Percentiles rank a stretch among this genome's conserved stretches.
phyloP scores from a whole-genome alignment of 164 flowering plant genomes.

The Aristolochia fimbriata region DNA sequence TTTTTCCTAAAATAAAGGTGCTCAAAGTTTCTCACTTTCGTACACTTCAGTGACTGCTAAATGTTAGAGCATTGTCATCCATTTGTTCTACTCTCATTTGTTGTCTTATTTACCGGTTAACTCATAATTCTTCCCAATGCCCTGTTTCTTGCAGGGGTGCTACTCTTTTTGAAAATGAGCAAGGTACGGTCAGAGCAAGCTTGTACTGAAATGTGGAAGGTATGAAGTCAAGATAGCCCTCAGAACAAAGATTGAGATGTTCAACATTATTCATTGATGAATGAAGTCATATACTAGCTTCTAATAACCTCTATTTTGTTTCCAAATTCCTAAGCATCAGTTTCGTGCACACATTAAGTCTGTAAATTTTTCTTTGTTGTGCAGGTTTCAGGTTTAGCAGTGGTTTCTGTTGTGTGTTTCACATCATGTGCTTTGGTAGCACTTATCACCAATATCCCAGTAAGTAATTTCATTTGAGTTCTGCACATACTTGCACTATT shows the following conservation, averaged over 20 bases:
- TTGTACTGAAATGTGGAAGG: slow-evolving; percentile 79
- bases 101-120: not conserved
- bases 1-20: too few species aligned
- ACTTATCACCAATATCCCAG: slow-evolving; percentile 64
- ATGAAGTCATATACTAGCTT: too few species aligned
- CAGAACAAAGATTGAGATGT: not conserved
- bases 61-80: too few species aligned
- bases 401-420: slow-evolving; percentile 71
- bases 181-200: slow-evolving; percentile 72
- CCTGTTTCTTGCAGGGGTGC: slow-evolving; percentile 33
- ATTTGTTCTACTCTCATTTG: not conserved
- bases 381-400: slow-evolving; percentile 82
- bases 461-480: slow-evolving; percentile 21
- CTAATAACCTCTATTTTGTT: not conserved
- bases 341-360: not conserved
- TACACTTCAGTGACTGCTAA: too few species aligned
- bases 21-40: too few species aligned
- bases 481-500: not conserved
- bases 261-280: not conserved
- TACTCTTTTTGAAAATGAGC: slow-evolving; percentile 62
- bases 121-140: slow-evolving; percentile 5
- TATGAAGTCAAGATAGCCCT: slow-evolving; percentile 14
- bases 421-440: slow-evolving; percentile 62
- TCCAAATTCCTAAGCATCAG: not conserved
- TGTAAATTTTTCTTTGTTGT: slow-evolving; percentile 4